Percentiles rank a stretch among this genome's conserved stretches.
Evolutionary conservation across 768 basidiomycete genomes (phyloP).

Genomic region (Psilocybe subaeruginosa): DNA sequence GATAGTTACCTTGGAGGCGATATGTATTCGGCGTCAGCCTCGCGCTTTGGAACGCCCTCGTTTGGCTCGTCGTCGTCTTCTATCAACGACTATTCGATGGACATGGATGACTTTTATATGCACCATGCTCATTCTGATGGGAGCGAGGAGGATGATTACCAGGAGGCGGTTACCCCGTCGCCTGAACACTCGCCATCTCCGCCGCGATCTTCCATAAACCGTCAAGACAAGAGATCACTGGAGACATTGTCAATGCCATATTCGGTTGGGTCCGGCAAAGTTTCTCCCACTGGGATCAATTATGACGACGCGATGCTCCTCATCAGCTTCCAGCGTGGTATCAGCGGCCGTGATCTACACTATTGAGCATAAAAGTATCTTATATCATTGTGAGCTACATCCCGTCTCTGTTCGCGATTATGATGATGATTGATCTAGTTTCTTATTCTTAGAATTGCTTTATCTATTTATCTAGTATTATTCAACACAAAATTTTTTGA

Average conservation of each 20-base stretch:
- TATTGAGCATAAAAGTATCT: constrained; percentile 25
- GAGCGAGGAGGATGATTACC: constrained; percentile 68
- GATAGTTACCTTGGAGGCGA: constrained; percentile 32
- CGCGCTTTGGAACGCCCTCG: constrained; percentile 56
- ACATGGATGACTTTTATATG: constrained; percentile 52
- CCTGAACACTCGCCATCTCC: constrained; percentile 49
- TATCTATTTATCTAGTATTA: constrained; percentile 25
- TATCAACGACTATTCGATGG: constrained; percentile 48
- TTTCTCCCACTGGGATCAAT: constrained; percentile 52
- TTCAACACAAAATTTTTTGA: constrained; percentile 17
- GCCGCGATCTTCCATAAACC: constrained; percentile 14
- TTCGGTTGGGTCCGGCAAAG: constrained; percentile 51
- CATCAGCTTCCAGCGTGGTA: constrained; percentile 66
- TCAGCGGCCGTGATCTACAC: constrained; percentile 53
- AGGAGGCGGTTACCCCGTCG: constrained; percentile 76
- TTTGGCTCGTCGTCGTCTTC: constrained; percentile 56
- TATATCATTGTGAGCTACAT: constrained; percentile 19
- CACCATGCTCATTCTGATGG: constrained; percentile 50
- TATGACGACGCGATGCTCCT: constrained; percentile 77
- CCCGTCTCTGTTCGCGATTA: neutral
- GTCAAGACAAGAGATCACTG: constrained; percentile 17
- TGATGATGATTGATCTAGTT: neutral
- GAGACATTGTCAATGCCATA: constrained; percentile 23
- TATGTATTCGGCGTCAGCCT: constrained; percentile 44
- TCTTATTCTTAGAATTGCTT: constrained; percentile 15